These are phyloP conservation scores for Cyclotella distinguenda DNA, from an alignment of 108 stramenopile species.

Conservation along the genomic window DNA sequence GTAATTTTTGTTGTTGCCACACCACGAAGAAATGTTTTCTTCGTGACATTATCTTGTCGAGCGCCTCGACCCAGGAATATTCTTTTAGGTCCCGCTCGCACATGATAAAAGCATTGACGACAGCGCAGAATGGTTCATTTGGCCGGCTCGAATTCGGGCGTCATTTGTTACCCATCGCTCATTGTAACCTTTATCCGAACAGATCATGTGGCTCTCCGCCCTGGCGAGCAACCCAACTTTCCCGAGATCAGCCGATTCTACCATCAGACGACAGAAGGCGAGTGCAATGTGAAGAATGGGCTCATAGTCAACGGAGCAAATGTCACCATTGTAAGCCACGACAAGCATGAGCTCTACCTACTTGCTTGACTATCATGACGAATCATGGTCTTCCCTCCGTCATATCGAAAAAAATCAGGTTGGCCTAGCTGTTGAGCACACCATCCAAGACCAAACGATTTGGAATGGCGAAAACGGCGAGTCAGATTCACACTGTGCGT, in stretches of 20 bases:
- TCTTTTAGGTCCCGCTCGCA: too few relatives aligned
- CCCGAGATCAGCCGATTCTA: conserved; percentile 48
- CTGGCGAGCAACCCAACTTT: conserved; percentile 46
- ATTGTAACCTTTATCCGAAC: conserved; percentile 9
- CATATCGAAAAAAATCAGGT: background rate
- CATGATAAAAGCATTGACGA: background rate
- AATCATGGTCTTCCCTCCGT: background rate
- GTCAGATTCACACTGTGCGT: background rate
- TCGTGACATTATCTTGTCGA: too few relatives aligned
- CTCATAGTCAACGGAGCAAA: conserved; percentile 28
- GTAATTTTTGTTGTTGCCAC: background rate
- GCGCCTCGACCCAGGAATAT: too few relatives aligned
- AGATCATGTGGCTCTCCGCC: conserved; percentile 64
- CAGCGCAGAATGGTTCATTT: background rate
- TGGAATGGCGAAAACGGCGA: conserved; percentile 78
- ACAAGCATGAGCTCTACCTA: background rate
- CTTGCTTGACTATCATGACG: background rate
- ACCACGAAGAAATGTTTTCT: too few relatives aligned
- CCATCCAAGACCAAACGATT: conserved; percentile 60
- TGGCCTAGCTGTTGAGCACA: conserved; percentile 81
- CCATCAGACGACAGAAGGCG: conserved; percentile 46
- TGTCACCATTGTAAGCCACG: conserved; percentile 38
- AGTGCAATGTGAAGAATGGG: conserved; percentile 49
- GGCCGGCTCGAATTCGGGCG: background rate
- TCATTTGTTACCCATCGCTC: too few relatives aligned